Evolutionary conservation across 2,329 filamentous ascomycete species (phyloP).

Genomic region (Ophiostoma ips): DNA sequence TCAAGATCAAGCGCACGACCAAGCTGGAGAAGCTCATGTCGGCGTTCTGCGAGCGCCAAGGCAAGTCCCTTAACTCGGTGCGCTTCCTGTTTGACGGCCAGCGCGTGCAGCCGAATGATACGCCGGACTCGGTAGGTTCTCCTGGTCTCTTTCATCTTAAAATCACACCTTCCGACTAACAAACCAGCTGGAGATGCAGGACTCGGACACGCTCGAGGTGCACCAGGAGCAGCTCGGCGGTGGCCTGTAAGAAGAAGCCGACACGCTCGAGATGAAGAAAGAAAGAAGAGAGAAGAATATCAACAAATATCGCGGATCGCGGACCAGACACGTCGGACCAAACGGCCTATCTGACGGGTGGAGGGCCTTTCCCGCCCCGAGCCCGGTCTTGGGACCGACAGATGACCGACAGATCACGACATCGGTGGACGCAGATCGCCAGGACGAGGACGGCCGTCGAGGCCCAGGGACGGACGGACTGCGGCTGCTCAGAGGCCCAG

Average conservation of each 20-base stretch:
- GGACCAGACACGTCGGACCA: too few species aligned
- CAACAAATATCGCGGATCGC: not conserved
- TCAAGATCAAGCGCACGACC: conserved; percentile 98
- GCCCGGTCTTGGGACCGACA: too few species aligned
- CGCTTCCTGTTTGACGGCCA: conserved; percentile 95
- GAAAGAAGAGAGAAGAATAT: not conserved
- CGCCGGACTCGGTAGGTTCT: conserved; percentile 71
- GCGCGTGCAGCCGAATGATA: conserved; percentile 77
- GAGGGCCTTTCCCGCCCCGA: too few species aligned
- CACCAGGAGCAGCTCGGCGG: conserved; percentile 97
- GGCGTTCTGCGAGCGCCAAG: conserved; percentile 92
- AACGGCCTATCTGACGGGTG: too few species aligned
- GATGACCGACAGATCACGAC: too few species aligned
- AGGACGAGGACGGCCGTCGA: too few species aligned
- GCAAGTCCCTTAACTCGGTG: conserved; percentile 71
- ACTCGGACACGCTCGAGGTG: conserved; percentile 91
- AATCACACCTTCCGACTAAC: not conserved
- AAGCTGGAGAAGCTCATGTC: conserved; percentile 97
- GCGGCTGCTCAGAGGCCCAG: too few species aligned
- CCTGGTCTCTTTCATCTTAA: not conserved
- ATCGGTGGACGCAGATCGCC: too few species aligned
- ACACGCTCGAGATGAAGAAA: not conserved
- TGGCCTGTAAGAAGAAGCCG: not conserved
- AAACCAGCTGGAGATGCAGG: conserved; percentile 79
- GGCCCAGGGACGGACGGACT: too few species aligned